Conservation (phyloP, 2,329 filamentous ascomycete genomes). For the Paraphoma sp. region DNA sequence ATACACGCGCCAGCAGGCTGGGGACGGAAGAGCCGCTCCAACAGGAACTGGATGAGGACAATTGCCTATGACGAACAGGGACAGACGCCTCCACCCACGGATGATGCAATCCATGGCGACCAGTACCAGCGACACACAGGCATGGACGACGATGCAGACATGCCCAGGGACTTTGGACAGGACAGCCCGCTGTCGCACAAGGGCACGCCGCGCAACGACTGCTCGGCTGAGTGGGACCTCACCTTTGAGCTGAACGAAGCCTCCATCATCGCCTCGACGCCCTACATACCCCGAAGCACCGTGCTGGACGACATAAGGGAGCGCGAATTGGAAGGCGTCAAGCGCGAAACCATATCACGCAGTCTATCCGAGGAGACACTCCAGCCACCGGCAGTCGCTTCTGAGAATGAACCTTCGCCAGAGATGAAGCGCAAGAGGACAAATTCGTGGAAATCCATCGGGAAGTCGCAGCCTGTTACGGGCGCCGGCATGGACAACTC, state of each 20-base stretch:
- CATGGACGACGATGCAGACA: constrained; percentile 40
- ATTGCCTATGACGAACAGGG: constrained; percentile 38
- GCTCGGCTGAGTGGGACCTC: constrained; percentile 40
- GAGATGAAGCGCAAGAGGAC: constrained; percentile 28
- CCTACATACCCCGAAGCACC: constrained; percentile 50
- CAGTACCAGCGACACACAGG: constrained; percentile 8
- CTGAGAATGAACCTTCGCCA: constrained; percentile 1
- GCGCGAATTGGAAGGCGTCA: constrained; percentile 49
- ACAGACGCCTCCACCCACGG: constrained; percentile 18
- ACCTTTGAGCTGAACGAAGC: constrained; percentile 54
- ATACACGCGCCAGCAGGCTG: constrained; percentile 54
- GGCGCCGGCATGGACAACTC: constrained; percentile 37
- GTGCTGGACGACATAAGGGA: constrained; percentile 53
- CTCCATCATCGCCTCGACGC: constrained; percentile 57
- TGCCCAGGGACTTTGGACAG: constrained; percentile 51
- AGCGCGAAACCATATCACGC: constrained; percentile 38
- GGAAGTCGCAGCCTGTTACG: constrained; percentile 34
- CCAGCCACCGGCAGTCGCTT: constrained; percentile 21
- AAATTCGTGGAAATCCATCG: constrained; percentile 38
- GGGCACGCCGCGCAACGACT: constrained; percentile 33
- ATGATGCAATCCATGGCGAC: constrained; percentile 21
- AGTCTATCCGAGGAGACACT: constrained; percentile 37
- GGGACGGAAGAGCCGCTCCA: constrained; percentile 54
- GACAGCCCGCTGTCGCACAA: constrained; percentile 51
- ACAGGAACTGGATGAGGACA: constrained; percentile 52